A percentile compares a stretch with the other conserved stretches of the same genome.
Evolutionary conservation across 192 early-diverging fungal species (phyloP).

Genomic region (Podila epicladia): DNA sequence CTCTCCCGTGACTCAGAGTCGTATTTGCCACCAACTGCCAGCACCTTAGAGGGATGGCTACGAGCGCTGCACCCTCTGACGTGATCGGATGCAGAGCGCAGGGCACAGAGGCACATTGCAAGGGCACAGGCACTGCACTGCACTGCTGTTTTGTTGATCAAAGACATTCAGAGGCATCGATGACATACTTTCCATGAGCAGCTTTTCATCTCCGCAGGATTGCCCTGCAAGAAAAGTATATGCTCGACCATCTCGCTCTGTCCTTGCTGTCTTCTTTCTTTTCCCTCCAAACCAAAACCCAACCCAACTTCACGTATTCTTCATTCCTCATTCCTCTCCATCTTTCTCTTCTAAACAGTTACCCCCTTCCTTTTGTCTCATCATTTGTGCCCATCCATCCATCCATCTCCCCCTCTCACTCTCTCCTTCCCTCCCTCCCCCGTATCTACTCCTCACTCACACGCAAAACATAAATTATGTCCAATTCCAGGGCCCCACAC

Average conservation of each 20-base stretch:
- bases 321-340: background rate
- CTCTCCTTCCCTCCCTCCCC: too few species aligned
- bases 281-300: background rate
- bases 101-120: too few species aligned
- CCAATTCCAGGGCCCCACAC: constrained; percentile 22
- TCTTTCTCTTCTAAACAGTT: background rate
- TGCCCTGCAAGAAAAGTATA: too few species aligned
- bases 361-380: background rate
- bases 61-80: too few species aligned
- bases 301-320: background rate
- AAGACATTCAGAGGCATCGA: too few species aligned
- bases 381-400: background rate
- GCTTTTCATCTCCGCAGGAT: background rate
- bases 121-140: too few species aligned
- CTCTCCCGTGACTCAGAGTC: too few species aligned
- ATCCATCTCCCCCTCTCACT: background rate
- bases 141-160: too few species aligned
- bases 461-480: constrained; percentile 14
- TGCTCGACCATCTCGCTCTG: background rate
- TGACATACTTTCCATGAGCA: background rate
- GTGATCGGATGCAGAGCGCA: too few species aligned
- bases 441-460: background rate
- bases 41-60: too few species aligned
- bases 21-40: too few species aligned
- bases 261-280: background rate